Percentiles rank a stretch among this genome's conserved stretches.
These are phyloP conservation scores for Cordyceps pruinosa DNA, from an alignment of 2,329 filamentous ascomycete species.

Conservation along the genomic window DNA sequence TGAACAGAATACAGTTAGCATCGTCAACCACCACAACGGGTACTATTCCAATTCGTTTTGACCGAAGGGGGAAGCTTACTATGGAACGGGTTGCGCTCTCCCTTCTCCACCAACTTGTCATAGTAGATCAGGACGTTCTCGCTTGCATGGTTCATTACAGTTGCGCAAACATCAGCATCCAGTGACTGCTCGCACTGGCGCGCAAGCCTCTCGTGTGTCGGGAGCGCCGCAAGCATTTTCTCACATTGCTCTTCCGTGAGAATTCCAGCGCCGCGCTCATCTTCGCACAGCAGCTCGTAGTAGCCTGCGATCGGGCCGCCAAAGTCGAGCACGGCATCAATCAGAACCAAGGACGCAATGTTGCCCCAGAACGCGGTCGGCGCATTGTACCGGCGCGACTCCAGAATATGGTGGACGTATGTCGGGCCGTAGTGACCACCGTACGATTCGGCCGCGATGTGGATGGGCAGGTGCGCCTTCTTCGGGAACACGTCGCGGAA, in stretches of 20 bases:
- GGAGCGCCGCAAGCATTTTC: conserved; percentile 32
- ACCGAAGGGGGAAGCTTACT: conserved; percentile 27
- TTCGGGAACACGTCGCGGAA: conserved; percentile 36
- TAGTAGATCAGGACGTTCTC: conserved; percentile 25
- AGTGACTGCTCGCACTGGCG: conserved; percentile 76
- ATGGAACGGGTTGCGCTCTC: conserved; percentile 37
- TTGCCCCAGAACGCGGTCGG: conserved; percentile 42
- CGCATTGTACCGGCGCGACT: conserved; percentile 10
- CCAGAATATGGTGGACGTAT: conserved; percentile 15
- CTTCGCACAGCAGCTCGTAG: conserved; percentile 17
- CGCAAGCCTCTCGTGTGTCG: conserved; percentile 36
- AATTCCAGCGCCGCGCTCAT: conserved; percentile 13
- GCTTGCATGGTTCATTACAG: not conserved
- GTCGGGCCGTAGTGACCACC: conserved; percentile 32
- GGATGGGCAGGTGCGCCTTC: conserved; percentile 30
- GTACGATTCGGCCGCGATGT: conserved; percentile 39
- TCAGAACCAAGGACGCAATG: conserved; percentile 47
- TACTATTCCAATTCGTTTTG: conserved; percentile 27
- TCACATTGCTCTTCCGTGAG: conserved; percentile 17
- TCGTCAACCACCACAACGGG: conserved; percentile 26
- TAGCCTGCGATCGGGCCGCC: conserved; percentile 5
- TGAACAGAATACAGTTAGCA: not conserved
- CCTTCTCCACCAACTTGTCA: conserved; percentile 30
- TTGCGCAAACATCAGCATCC: conserved; percentile 67
- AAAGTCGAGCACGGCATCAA: conserved; percentile 15